Evolutionary conservation across 768 basidiomycete genomes (phyloP).

Genomic region (Clathrus columnatus): DNA sequence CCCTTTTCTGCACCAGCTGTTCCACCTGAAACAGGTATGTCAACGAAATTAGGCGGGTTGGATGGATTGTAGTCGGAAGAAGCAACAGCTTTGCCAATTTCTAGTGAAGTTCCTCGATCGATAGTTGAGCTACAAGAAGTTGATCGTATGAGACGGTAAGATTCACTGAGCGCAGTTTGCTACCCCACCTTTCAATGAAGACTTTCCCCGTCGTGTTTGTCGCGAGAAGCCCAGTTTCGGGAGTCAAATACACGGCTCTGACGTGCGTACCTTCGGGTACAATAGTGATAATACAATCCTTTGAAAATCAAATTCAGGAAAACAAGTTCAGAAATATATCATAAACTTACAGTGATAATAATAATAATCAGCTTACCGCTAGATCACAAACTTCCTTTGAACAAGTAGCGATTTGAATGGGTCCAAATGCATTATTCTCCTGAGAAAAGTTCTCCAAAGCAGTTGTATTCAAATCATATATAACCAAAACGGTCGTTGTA

Average conservation of each 20-base stretch:
- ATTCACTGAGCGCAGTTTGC: not conserved
- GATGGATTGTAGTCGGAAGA: not conserved
- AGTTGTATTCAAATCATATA: not conserved
- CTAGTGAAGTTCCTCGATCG: conserved; percentile 10
- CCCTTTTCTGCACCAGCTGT: conserved; percentile 10
- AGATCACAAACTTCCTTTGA: conserved; percentile 6
- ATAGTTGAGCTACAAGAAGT: conserved; percentile 9
- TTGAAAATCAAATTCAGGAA: not conserved
- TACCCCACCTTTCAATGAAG: conserved; percentile 6
- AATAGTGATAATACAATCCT: conserved; percentile 36
- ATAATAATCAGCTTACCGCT: conserved; percentile 6
- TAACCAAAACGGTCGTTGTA: not conserved
- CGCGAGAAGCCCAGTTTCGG: conserved; percentile 10
- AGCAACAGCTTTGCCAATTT: conserved; percentile 5
- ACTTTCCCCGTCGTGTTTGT: conserved; percentile 6
- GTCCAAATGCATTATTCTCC: not conserved
- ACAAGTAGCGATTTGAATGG: not conserved
- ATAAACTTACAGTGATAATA: not conserved
- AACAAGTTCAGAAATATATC: not conserved
- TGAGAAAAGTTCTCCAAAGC: not conserved
- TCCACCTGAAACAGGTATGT: conserved; percentile 8
- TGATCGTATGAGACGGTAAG: not conserved
- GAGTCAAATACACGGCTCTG: conserved; percentile 16
- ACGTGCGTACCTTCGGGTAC: conserved; percentile 32
- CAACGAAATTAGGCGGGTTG: conserved; percentile 3